phyloP scores from a whole-genome alignment of 345 rosid species.

The Durio zibethinus region DNA sequence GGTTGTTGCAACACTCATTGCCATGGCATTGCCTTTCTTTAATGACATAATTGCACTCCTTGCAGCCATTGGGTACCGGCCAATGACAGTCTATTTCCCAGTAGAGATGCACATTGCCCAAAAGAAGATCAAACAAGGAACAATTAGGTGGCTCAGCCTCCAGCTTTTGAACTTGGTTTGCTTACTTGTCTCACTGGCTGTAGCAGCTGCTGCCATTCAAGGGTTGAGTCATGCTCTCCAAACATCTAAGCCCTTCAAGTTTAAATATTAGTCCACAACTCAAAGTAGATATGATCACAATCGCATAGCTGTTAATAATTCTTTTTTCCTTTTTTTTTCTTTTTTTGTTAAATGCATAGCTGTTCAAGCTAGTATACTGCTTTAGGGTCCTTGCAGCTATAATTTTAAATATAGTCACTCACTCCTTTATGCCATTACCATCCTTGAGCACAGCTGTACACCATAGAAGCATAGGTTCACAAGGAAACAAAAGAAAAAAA shows the following conservation, averaged over 20 bases:
- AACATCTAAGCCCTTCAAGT: conserved; percentile 13
- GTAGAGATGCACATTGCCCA: conserved; percentile 5
- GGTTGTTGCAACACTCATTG: conserved; percentile 23
- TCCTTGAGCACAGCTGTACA: no score
- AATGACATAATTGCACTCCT: conserved; percentile 22
- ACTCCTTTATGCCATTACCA: no score
- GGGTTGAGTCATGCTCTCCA: conserved; percentile 12
- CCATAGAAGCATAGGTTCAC: no score
- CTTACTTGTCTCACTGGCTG: conserved; percentile 15
- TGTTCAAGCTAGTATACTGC: no score
- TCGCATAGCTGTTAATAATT: no score
- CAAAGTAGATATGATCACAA: no score
- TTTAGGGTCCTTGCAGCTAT: no score
- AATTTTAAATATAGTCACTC: no score
- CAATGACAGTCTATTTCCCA: conserved; percentile 9
- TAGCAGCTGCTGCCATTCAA: conserved; percentile 17
- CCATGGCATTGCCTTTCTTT: conserved; percentile 35
- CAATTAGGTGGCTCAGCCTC: conserved; percentile 19
- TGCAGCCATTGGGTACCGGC: conserved; percentile 20
- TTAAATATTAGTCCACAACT: neutral
- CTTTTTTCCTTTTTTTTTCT: no score
- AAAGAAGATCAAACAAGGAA: neutral
- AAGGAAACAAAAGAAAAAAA: no score
- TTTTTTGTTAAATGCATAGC: no score
- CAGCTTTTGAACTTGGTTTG: conserved; percentile 12